Evolutionary conservation across 768 basidiomycete genomes (phyloP), one percentile per base, ranked within the genome.

Genomic region (Trametes gibbosa): DNA sequence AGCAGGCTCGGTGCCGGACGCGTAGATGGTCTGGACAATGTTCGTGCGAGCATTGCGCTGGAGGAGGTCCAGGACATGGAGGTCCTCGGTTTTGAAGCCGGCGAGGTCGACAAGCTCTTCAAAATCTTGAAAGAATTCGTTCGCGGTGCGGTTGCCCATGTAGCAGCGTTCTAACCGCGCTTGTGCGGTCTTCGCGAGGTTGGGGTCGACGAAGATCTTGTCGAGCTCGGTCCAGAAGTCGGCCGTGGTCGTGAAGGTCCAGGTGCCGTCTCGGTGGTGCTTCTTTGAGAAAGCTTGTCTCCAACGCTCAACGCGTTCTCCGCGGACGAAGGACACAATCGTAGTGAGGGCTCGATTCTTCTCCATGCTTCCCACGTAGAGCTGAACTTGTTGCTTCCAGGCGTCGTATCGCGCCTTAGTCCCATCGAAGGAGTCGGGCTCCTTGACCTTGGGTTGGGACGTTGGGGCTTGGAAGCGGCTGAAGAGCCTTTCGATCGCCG

Each of bases 311-410:
- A 53, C 23, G 27, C 21, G 48, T 23, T 57, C 40, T 10, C 39
- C 56, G 2, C 40, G 47, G 27, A 50, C 23, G 56, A 50, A 50
- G 10, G 48, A 50, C n/a, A 50, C 13, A 7, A 50, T 34, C 25
- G 48, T 42, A 17, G 40, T 50, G 39, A 50, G 25, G 29, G 41
- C 37, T 40, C 14, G 24, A 41, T 57, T 29, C 27, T 50, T 57
- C 2, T 42, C 48, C 48, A 42, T 19, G n/a, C 37, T 23, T 41
- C 39, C 56, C 37, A 57, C 48, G 40, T 57, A 57, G n/a, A 29
- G 48, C 56, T 57, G 48, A 3, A 50, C 27, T 16, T 50, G 37
- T 19, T 42, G 37, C 48, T 57, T 57, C 56, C 56, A 57, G 40
- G 47, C 39, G 25, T 50, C 40, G 56, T 57, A 57, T 34, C 39